Conservation (phyloP, 73 alveolate species). For the Symbiodinium natans region DNA sequence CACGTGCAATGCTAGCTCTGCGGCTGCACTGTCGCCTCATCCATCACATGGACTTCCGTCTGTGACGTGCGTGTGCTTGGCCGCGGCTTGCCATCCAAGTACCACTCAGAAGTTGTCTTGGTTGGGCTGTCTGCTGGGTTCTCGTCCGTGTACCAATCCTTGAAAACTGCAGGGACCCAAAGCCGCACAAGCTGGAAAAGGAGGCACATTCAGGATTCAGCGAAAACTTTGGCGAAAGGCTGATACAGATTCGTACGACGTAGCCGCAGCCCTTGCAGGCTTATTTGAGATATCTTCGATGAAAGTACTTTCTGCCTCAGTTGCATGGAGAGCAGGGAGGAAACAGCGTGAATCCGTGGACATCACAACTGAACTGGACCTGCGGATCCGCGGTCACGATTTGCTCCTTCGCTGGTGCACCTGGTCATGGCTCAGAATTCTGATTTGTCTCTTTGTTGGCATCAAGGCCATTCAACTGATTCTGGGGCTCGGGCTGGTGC, state of each 20-base stretch:
- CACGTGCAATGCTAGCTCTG: not conserved
- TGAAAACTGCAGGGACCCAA: too few species aligned
- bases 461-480: too few species aligned
- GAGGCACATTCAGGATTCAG: too few species aligned
- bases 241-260: not conserved
- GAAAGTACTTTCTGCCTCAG: not conserved
- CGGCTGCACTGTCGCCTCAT: not conserved
- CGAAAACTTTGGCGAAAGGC: not conserved
- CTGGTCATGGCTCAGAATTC: too few species aligned
- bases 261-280: not conserved
- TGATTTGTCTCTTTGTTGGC: too few species aligned
- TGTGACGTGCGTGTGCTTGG: conserved; percentile 34
- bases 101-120: conserved; percentile 65
- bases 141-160: conserved; percentile 39
- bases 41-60: conserved; percentile 5
- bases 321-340: too few species aligned
- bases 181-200: not conserved
- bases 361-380: too few species aligned
- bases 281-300: not conserved
- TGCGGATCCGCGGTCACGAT: too few species aligned
- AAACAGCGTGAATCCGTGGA: too few species aligned
- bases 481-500: not conserved
- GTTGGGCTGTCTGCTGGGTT: not conserved
- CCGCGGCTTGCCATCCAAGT: conserved; percentile 46
- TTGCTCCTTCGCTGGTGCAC: too few species aligned